phyloP scores from a whole-genome alignment of 495 filamentous ascomycete species.

The Neurospora sp. region DNA sequence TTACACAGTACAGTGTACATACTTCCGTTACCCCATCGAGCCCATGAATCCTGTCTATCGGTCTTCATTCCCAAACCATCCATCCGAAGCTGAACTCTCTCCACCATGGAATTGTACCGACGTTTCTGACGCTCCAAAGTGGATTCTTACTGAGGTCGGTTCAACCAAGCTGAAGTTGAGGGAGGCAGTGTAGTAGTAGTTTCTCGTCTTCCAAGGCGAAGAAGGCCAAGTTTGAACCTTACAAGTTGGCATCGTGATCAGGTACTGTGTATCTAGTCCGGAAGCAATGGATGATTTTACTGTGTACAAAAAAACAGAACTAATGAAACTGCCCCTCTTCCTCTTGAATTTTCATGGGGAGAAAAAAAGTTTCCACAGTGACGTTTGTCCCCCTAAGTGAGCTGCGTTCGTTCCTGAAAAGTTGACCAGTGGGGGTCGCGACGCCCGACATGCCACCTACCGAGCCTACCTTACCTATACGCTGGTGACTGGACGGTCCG shows the following conservation, averaged over 20 bases:
- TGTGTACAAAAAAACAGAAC: background rate
- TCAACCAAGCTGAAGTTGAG: background rate
- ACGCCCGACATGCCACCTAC: too few species aligned
- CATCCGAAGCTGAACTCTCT: background rate
- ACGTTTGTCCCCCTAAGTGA: background rate
- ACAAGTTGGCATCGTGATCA: background rate
- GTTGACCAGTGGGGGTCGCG: background rate
- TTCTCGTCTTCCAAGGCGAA: background rate
- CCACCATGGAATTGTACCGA: background rate
- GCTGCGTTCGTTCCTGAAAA: background rate
- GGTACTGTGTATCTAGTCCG: background rate
- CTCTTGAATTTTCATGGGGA: background rate
- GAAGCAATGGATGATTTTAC: background rate
- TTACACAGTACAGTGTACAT: background rate
- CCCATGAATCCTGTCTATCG: background rate
- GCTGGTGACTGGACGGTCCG: background rate
- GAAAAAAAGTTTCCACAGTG: background rate
- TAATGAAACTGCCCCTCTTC: background rate
- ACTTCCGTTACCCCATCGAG: background rate
- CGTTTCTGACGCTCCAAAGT: background rate
- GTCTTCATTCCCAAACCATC: background rate
- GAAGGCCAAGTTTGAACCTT: background rate
- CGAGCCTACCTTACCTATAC: too few species aligned
- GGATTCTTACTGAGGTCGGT: background rate
- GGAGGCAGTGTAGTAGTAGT: background rate